Evolutionary conservation across 1,139 yeast genomes (phyloP), one percentile per base, ranked within the genome.

Genomic region (Geotrichum fermentans): DNA sequence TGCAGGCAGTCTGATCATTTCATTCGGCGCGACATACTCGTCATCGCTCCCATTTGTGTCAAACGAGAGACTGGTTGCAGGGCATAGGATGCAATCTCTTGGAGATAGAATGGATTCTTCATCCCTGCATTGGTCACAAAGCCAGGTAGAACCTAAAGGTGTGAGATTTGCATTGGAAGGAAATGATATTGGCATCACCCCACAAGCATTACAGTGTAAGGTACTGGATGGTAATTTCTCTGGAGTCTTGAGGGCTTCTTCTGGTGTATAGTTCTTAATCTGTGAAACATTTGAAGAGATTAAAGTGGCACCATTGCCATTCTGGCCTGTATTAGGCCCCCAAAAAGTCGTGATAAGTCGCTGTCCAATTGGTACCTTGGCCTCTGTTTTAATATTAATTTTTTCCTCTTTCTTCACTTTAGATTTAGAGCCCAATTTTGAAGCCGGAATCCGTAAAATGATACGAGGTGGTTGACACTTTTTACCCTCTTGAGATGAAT

Each of bases 1-100:
- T 1, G 87, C 85, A 32, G 75, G 79, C n/a, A 64, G 59, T 0
- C 88, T 75, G 58, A 84, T 86, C 58, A 89, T 65, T 39, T 80
- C 88, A 56, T 83, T 92, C 0, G 85, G 82, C 28, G 69, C 69
- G 0, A 75, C 71, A 39, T 44, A 17, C 13, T 54, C 67, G 61
- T 18, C 66, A 0, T 80, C 79, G 22, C 65, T 58, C 26, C 74
- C 68, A 16, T 77, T 70, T 16, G 71, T 63, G 53, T 74, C 79
- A 55, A 73, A 70, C 14, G 34, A 32, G 34, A 4, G 17, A n/a
- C 8, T 32, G 8, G 34, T n/a, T n/a, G 17, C 34, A 2, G 34
- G 34, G 34, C 34, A 32, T 17, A 32, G 17, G 10, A n/a, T 16
- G 34, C 34, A 32, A 7, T 32, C 34, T n/a, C 17, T 11, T 2